phyloP scores from a whole-genome alignment of 169 alveolate genomes.

The Cryptosporidium felis region DNA sequence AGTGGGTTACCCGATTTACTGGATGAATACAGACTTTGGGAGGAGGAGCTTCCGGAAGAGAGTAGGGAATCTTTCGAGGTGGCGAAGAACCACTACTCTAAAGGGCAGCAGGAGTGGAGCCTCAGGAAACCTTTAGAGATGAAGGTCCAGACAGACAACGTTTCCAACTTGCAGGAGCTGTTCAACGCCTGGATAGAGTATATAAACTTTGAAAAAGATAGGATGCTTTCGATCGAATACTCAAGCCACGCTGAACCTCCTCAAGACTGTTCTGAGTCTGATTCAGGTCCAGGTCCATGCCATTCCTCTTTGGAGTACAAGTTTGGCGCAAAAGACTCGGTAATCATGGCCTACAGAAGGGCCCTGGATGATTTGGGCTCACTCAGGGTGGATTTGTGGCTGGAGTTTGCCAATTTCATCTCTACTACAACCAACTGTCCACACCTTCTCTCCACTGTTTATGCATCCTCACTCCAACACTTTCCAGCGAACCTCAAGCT shows the following conservation, averaged over 20 bases:
- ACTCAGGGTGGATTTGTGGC: constrained; percentile 60
- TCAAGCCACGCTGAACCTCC: constrained; percentile 23
- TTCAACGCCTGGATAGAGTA: constrained; percentile 62
- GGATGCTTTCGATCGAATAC: constrained; percentile 61
- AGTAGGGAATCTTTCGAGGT: constrained; percentile 17
- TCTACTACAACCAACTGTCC: constrained; percentile 64
- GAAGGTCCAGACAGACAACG: constrained; percentile 66
- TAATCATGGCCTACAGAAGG: constrained; percentile 67
- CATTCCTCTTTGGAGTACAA: constrained; percentile 1
- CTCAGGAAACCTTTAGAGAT: constrained; percentile 52
- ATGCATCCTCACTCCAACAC: constrained; percentile 42
- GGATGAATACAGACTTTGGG: constrained; percentile 75
- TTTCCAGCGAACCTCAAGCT: constrained; percentile 21
- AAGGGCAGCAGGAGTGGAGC: constrained; percentile 64
- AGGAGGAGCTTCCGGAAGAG: constrained; percentile 45
- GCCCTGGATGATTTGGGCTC: constrained; percentile 69
- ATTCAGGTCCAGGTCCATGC: neutral
- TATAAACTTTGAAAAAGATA: constrained; percentile 61
- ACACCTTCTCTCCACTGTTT: constrained; percentile 24
- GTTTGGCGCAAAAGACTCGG: constrained; percentile 39
- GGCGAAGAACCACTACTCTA: constrained; percentile 16
- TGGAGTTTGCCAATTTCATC: constrained; percentile 61
- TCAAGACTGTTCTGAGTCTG: neutral
- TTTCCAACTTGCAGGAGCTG: constrained; percentile 47
- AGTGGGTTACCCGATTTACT: constrained; percentile 75